A percentile compares a stretch with the other conserved stretches of the same genome.
Conservation (phyloP, 352 stramenopile genomes). For the Aphanomyces stellatus region DNA sequence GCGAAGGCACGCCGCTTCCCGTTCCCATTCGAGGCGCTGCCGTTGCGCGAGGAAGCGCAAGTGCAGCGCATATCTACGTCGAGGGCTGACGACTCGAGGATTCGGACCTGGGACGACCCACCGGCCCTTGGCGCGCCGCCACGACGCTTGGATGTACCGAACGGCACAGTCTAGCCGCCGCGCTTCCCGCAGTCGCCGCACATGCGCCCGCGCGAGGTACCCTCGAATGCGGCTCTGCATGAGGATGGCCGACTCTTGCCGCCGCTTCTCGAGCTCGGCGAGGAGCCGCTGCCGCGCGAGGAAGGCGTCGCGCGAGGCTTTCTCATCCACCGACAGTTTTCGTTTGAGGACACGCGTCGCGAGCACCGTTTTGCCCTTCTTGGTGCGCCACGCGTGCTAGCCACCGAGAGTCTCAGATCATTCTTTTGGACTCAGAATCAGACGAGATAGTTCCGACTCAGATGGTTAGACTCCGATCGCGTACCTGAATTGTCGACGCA, state of each 20-base stretch:
- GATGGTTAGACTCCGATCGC: not conserved
- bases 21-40: not conserved
- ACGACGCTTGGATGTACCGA: conserved; percentile 9
- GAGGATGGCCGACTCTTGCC: not conserved
- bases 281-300: conserved; percentile 1
- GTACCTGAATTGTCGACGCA: conserved; percentile 14
- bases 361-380: conserved; percentile 10
- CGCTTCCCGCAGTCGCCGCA: not conserved
- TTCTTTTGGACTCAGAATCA: too few species aligned
- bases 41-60: conserved; percentile 11
- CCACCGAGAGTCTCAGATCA: not conserved
- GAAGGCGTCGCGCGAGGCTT: conserved; percentile 7
- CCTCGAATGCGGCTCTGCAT: conserved; percentile 15
- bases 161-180: not conserved
- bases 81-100: not conserved
- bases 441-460: too few species aligned
- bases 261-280: conserved; percentile 3
- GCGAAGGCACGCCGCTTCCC: not conserved
- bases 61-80: conserved; percentile 12
- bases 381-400: conserved; percentile 12
- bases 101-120: not conserved
- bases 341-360: conserved; percentile 8
- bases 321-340: conserved; percentile 1
- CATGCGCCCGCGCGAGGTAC: not conserved
- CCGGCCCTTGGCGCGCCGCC: conserved; percentile 15